phyloP scores from a whole-genome alignment of 805 yeast genomes.

The Huiozyma sinensis region DNA sequence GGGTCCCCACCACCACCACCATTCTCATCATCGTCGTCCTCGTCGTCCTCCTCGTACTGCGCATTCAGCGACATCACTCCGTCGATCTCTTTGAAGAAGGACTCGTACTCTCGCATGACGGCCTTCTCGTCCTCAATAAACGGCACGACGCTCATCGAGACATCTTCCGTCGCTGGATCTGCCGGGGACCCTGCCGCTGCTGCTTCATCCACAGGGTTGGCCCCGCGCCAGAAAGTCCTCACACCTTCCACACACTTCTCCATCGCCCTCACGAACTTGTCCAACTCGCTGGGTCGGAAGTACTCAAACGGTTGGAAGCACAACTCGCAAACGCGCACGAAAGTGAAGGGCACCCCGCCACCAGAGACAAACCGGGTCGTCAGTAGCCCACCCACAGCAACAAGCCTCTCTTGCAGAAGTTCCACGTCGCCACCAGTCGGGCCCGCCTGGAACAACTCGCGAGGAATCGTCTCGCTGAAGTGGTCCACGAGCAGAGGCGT shows the following conservation, averaged over 20 bases:
- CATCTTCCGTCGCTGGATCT: slow-evolving; percentile 10
- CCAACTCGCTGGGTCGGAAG: slow-evolving; percentile 25
- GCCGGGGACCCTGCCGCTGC: neutral
- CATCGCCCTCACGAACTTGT: slow-evolving; percentile 38
- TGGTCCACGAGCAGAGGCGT: slow-evolving; percentile 15
- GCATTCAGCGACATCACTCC: slow-evolving; percentile 23
- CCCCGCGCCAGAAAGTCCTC: neutral
- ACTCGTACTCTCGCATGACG: slow-evolving; percentile 10
- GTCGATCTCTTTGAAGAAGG: slow-evolving; percentile 23
- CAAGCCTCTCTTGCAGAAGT: slow-evolving; percentile 3
- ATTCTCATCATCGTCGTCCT: slow-evolving; percentile 16
- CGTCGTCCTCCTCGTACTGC: slow-evolving; percentile 26
- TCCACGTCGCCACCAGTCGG: neutral
- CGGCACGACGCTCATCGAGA: slow-evolving; percentile 20
- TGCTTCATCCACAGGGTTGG: neutral
- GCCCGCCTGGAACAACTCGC: slow-evolving; percentile 11
- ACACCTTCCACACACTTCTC: slow-evolving; percentile 22
- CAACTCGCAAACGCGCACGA: slow-evolving; percentile 38
- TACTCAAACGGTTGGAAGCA: slow-evolving; percentile 35
- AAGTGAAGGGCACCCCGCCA: slow-evolving; percentile 34
- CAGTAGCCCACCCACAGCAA: slow-evolving; percentile 9
- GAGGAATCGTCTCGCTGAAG: slow-evolving; percentile 19
- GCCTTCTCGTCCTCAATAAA: slow-evolving; percentile 15
- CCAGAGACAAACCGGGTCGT: slow-evolving; percentile 8
- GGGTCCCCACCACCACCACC: neutral